Conservation (phyloP, 179 eudicot genomes). For the Patellifolia procumbens region DNA sequence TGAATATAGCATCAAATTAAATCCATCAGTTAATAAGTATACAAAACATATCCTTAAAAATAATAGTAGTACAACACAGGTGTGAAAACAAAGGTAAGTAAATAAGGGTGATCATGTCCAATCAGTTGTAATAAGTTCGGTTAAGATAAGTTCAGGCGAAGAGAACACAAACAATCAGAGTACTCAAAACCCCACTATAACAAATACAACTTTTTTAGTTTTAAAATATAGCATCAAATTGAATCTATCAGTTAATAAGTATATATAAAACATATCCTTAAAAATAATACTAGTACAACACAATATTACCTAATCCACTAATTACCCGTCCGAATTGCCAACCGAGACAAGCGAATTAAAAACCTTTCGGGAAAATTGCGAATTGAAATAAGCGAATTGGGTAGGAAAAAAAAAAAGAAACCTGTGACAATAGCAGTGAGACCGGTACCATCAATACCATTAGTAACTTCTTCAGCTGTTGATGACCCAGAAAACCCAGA, state of each 20-base stretch:
- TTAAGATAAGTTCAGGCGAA: no score
- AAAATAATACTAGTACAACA: no score
- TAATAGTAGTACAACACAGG: no score
- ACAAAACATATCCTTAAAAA: not conserved
- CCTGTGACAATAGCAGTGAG: constrained; percentile 80
- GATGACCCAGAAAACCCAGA: constrained; percentile 70
- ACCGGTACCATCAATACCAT: constrained; percentile 58
- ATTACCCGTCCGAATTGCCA: no score
- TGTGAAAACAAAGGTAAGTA: no score
- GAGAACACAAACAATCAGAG: no score
- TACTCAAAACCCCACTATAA: not conserved
- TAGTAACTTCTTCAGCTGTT: constrained; percentile 75
- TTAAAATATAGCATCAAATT: not conserved
- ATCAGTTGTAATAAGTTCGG: no score
- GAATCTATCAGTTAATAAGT: not conserved
- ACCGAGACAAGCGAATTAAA: no score
- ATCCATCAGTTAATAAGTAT: not conserved
- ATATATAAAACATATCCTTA: not conserved
- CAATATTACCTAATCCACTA: no score
- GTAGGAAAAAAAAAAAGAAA: not conserved
- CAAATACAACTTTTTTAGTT: not conserved
- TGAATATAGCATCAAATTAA: not conserved
- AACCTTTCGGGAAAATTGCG: no score
- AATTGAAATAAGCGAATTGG: not conserved
- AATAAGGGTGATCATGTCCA: no score